These are phyloP conservation scores for Trichosanthes truncata DNA, from an alignment of 306 rosid genomes.

Conservation along the genomic window DNA sequence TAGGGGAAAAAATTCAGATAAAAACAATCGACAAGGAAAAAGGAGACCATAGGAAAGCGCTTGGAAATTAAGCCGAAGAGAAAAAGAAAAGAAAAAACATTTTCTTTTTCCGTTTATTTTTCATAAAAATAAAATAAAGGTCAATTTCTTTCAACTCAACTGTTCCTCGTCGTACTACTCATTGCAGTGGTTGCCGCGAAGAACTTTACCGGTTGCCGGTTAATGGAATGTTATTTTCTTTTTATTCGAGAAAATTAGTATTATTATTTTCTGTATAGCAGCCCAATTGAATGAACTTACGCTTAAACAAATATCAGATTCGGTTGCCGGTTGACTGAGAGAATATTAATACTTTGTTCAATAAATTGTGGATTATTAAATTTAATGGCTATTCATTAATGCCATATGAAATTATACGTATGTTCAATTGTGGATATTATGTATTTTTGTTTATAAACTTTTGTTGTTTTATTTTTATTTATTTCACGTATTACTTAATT, in stretches of 20 bases:
- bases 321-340: background rate
- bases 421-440: no score
- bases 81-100: background rate
- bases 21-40: background rate
- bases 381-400: background rate
- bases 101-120: background rate
- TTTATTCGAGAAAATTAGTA: background rate
- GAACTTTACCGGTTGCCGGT: slow-evolving; percentile 1
- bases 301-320: background rate
- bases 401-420: no score
- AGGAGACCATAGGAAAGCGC: background rate
- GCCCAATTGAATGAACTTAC: background rate
- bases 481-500: no score
- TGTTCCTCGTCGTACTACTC: background rate
- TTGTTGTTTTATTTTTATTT: no score
- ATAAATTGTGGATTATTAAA: background rate
- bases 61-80: background rate
- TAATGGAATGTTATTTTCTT: background rate
- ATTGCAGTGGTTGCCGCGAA: background rate
- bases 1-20: background rate
- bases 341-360: background rate
- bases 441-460: no score
- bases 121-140: background rate
- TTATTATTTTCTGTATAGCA: background rate
- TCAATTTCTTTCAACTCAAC: background rate